phyloP scores from a whole-genome alignment of 2,329 filamentous ascomycete species.

The Parascedosporium putredinis region DNA sequence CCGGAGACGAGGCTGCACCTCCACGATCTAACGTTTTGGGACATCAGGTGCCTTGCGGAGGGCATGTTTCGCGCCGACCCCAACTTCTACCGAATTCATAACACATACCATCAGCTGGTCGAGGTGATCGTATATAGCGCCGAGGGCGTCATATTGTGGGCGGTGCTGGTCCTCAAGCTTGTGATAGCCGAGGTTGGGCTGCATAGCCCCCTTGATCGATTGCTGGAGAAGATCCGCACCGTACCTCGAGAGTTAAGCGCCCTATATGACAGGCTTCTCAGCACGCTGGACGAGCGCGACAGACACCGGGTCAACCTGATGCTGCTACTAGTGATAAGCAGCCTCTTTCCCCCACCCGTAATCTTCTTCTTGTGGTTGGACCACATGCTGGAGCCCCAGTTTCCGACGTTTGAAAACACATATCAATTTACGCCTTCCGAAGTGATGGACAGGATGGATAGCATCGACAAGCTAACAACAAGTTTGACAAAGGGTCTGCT shows the following conservation, averaged over 20 bases:
- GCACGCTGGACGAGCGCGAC: background rate
- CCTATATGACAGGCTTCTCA: background rate
- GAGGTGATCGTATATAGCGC: background rate
- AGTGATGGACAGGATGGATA: too few relatives aligned
- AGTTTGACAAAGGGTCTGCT: too few relatives aligned
- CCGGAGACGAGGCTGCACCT: background rate
- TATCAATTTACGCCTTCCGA: too few relatives aligned
- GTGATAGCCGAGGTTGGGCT: background rate
- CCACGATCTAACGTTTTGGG: background rate
- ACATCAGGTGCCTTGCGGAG: background rate
- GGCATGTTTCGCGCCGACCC: background rate
- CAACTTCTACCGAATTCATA: background rate
- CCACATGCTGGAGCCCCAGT: too few relatives aligned
- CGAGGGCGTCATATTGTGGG: conserved; percentile 10
- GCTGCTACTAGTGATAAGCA: background rate
- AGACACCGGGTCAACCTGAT: background rate
- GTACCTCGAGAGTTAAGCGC: background rate
- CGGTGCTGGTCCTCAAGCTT: background rate
- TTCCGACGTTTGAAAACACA: too few relatives aligned
- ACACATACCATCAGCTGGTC: background rate
- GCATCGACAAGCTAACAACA: too few relatives aligned
- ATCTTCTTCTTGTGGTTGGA: too few relatives aligned
- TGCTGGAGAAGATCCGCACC: background rate
- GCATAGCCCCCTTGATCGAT: background rate
- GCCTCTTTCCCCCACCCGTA: too few relatives aligned